Conservation (phyloP, 148 eudicot genomes). For the Rhododendron vialii region DNA sequence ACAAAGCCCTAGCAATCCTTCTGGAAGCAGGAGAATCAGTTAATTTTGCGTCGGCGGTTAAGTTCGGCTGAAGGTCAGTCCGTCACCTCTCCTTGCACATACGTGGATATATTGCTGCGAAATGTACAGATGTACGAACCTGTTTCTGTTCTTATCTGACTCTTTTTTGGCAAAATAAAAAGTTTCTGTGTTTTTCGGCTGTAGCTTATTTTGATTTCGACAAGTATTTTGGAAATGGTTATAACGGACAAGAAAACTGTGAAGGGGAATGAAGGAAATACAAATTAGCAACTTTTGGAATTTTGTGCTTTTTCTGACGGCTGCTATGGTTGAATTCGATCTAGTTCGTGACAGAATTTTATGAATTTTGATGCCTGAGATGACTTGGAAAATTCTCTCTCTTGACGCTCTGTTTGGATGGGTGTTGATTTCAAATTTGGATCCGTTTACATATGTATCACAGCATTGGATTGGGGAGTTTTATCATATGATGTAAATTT, state of each 20-base stretch:
- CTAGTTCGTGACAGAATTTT: neutral
- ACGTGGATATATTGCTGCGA: neutral
- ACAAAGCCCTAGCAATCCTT: slow-evolving; percentile 3
- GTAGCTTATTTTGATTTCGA: neutral
- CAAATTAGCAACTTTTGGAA: neutral
- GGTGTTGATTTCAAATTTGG: neutral
- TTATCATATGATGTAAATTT: neutral
- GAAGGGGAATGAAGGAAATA: neutral
- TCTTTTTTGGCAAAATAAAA: neutral
- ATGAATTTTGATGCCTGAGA: neutral
- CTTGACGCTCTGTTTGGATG: neutral
- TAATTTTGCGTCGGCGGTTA: neutral
- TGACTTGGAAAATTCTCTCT: neutral
- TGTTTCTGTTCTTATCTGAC: neutral
- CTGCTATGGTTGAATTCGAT: neutral
- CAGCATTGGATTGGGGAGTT: neutral
- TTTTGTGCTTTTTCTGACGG: neutral
- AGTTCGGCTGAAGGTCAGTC: neutral
- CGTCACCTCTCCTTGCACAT: neutral
- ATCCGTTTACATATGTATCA: neutral
- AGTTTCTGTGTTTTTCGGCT: neutral
- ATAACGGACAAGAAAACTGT: neutral
- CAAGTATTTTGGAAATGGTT: neutral
- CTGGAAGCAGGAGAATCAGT: neutral
- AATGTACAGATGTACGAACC: neutral